Base-by-base conservation (phyloP, 345 rosid species). In the Firmiana major region DNA sequence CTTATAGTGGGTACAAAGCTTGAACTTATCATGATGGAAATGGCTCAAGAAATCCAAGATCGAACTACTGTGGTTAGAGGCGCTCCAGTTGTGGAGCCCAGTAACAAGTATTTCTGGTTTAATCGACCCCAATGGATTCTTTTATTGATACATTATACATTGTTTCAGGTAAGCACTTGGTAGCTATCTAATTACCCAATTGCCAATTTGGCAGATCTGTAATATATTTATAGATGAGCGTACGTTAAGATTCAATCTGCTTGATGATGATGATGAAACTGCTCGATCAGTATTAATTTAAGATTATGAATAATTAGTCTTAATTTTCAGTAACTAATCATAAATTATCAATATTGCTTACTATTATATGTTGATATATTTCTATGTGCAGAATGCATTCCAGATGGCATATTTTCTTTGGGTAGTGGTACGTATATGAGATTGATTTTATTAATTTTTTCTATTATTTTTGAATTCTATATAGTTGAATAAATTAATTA, bases 101-200 rank as follows among this genome's bases (percentile, higher is more conserved):
- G 73, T 77, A 85, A 89, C 82, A 86, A 85, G 71, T 86, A 49
- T 24, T 89, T 89, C 85, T 89, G 93, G 93, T 89, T 89, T 38
- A 87, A 81, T 78, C 85, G 88, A 59, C 90, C 92, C 31, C 71
- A 76, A 0, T 89, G 87, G 89, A 77, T 86, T 75, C 86, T 89
- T 71, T 66, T 79, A 59, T 59, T 87, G 13, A 82, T 89, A 13
- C 90, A 87, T 59, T 87, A 80, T 76, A 81, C 87, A 2, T 71
- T 87, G 62, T 86, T 86, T 46, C 88, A 84, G 87, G 91, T 86
- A 15, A 48, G 0, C 9, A 66, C 16, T 3, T 5, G 26, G 34
- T 31, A 31, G 34, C n/a, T n/a, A n/a, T n/a, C n/a, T n/a, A n/a
- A n/a, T n/a, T n/a, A n/a, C n/a, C n/a, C n/a, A n/a, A n/a, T n/a